A percentile compares a stretch with the other conserved stretches of the same genome.
These are phyloP conservation scores for Solanum acaule DNA, from an alignment of 257 asterid species.

Conservation along the genomic window DNA sequence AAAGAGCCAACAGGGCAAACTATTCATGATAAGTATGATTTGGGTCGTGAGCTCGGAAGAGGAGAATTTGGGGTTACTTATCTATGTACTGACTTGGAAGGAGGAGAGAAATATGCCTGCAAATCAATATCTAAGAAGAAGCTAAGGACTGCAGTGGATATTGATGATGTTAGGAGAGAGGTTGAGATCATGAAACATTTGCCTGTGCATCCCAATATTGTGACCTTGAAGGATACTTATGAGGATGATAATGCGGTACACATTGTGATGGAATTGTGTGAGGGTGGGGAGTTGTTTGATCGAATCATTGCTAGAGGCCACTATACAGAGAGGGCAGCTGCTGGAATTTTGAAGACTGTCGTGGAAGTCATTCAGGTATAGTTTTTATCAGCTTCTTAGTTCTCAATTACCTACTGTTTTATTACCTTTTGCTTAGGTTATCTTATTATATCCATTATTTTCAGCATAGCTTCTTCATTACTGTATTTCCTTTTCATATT, in stretches of 20 bases:
- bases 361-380: slow-evolving; percentile 60
- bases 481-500: background rate
- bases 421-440: background rate
- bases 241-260: slow-evolving; percentile 56
- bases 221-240: slow-evolving; percentile 39
- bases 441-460: background rate
- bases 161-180: slow-evolving; percentile 58
- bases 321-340: slow-evolving; percentile 57
- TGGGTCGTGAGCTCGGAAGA: slow-evolving; percentile 64
- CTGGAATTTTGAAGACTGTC: slow-evolving; percentile 42
- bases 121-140: slow-evolving; percentile 53
- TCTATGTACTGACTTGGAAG: slow-evolving; percentile 38
- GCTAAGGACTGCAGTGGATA: slow-evolving; percentile 38
- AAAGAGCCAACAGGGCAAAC: slow-evolving; percentile 42
- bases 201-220: slow-evolving; percentile 46
- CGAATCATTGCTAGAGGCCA: slow-evolving; percentile 52
- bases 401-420: background rate
- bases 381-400: background rate
- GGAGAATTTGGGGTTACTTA: slow-evolving; percentile 64
- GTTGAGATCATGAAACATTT: slow-evolving; percentile 54
- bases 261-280: slow-evolving; percentile 53
- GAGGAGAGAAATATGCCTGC: slow-evolving; percentile 42
- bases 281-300: slow-evolving; percentile 55
- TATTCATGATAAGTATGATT: slow-evolving; percentile 30
- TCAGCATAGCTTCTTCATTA: background rate